These are phyloP conservation scores for Acacia crassicarpa DNA, from an alignment of 306 rosid species.

Conservation along the genomic window DNA sequence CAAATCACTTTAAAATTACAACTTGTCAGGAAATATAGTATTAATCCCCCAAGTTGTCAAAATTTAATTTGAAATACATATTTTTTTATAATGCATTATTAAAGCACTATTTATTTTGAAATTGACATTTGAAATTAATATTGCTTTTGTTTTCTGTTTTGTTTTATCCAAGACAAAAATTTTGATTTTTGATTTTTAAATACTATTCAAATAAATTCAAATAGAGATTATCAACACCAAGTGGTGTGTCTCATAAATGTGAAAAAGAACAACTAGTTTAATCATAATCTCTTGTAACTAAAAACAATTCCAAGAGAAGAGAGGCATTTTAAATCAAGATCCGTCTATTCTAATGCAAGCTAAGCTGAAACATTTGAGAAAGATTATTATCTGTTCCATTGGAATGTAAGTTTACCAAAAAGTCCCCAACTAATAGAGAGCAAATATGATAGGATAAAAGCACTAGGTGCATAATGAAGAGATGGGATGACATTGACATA, in stretches of 20 bases:
- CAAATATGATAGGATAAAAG: not conserved
- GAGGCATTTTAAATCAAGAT: not conserved
- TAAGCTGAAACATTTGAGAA: not conserved
- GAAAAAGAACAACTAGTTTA: not conserved
- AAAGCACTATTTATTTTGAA: not conserved
- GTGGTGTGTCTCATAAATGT: not conserved
- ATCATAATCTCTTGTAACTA: not conserved
- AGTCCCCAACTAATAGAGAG: not conserved
- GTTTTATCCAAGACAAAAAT: not conserved
- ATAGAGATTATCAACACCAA: not conserved
- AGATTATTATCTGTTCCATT: not conserved
- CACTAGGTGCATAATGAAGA: not conserved
- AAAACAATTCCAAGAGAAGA: not conserved
- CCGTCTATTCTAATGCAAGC: not conserved
- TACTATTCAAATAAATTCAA: not conserved
- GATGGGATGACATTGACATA: constrained; percentile 25
- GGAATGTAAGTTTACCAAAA: not conserved
- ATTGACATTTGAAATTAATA: not conserved
- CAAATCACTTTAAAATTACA: not conserved
- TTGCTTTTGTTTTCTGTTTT: not conserved
- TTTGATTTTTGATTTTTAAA: no score
- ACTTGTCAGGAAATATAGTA: not conserved
- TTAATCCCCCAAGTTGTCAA: not conserved
- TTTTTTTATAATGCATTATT: not conserved
- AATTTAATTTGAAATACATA: not conserved